phyloP scores from a whole-genome alignment of 305 asterid species.

The Plantago rigida region DNA sequence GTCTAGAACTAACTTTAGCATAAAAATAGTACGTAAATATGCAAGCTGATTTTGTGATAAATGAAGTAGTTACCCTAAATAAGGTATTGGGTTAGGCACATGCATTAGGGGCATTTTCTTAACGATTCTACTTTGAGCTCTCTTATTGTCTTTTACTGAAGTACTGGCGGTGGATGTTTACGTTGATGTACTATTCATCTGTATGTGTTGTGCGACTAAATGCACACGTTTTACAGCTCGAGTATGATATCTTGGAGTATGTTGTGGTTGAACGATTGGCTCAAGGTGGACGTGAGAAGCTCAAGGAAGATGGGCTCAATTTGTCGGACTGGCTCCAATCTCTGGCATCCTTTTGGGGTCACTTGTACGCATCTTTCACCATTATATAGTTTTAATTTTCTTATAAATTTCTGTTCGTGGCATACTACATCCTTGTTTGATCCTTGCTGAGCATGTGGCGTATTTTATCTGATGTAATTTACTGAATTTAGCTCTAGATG shows the following conservation, averaged over 20 bases:
- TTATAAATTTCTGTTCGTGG: slow-evolving; percentile 7
- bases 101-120: no score
- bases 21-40: no score
- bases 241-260: slow-evolving; percentile 93
- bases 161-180: background rate
- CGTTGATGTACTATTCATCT: background rate
- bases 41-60: no score
- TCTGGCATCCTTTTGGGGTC: slow-evolving; percentile 99
- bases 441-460: slow-evolving; percentile 27
- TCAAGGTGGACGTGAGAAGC: slow-evolving; percentile 96
- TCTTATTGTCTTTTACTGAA: no score
- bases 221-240: slow-evolving; percentile 55
- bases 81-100: no score
- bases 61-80: no score
- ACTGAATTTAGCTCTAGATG: slow-evolving; percentile 21
- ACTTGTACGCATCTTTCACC: slow-evolving; percentile 62
- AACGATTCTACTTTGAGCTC: no score
- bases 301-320: slow-evolving; percentile 96
- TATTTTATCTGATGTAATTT: slow-evolving; percentile 19
- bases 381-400: slow-evolving; percentile 25
- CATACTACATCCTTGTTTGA: slow-evolving; percentile 23
- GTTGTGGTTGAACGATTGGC: slow-evolving; percentile 96
- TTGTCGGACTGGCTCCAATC: slow-evolving; percentile 99
- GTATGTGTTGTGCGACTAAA: slow-evolving; percentile 15
- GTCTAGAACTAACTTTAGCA: no score